Base-by-base conservation (phyloP, 345 rosid species). In the Lumnitzera littorea region DNA sequence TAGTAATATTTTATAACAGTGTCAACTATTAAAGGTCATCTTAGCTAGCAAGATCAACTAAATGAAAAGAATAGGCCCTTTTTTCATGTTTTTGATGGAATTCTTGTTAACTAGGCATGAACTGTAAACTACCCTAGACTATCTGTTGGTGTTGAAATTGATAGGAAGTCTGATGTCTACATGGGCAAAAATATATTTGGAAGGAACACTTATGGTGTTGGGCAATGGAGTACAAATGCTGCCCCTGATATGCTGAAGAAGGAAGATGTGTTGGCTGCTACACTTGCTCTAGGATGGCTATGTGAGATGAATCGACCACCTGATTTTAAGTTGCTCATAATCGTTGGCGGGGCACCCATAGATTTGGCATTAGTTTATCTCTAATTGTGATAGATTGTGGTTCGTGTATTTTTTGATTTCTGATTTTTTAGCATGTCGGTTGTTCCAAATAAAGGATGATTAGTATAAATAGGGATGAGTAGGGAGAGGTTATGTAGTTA, bases 161-260 rank as follows among this genome's bases (percentile, higher is more conserved):
- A 79, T 56, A 80, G 98, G 70, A 82, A 81, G 70, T 84, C 56
- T 13, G 94, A 89, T 69, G 88, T 92, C 46, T 89, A 87, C 63
- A 81, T 89, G 88, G 96, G 96, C 61, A 84, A 85, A 62, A 91
- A 87, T 70, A 91, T 87, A 49, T 85, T 77, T 56, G 96, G 96
- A 58, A 82, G 98, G 70, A 61, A 55, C 27, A 83, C 95, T 17
- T 87, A 67, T 69, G 91, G 89, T 50, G 98, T 92, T 58, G 96
- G 98, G 13, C 51, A 81, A 72, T 89, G 96, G 96, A 74, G 62
- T 59, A 76, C 86, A 53, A 73, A 73, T 71, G 78, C 68, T 64
- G 96, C 96, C 16, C 91, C 87, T 55, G 88, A 85, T 69, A 69
- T 81, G 65, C 55, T 92, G 54, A 92, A 85, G 20, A 70, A 72